phyloP scores from a whole-genome alignment of 2,329 filamentous ascomycete species.

The Colletotrichum navitas region DNA sequence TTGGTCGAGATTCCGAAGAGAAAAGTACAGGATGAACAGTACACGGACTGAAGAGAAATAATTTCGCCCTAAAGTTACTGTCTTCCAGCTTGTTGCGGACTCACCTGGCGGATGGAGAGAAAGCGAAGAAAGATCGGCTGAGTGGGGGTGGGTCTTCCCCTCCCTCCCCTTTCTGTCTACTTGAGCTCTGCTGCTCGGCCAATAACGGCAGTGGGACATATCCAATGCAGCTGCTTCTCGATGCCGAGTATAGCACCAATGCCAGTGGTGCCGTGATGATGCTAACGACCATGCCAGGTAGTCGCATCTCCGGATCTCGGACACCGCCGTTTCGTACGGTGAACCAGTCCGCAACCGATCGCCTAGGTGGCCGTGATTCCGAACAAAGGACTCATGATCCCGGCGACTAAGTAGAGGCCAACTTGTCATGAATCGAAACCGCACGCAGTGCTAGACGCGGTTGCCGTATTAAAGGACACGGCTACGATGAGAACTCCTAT shows the following conservation, averaged over 20 bases:
- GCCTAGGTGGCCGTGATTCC: constrained; percentile 61
- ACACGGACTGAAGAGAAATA: not conserved
- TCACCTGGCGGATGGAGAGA: not conserved
- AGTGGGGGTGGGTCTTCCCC: constrained; percentile 30
- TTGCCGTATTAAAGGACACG: constrained; percentile 64
- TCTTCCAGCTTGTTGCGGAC: not conserved
- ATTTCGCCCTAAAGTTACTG: not conserved
- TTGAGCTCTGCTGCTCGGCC: not conserved
- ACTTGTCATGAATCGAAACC: constrained; percentile 59
- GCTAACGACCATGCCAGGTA: constrained; percentile 65
- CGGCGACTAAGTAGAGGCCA: constrained; percentile 65
- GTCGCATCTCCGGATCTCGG: constrained; percentile 71
- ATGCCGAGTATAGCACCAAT: constrained; percentile 62
- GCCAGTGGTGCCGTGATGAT: constrained; percentile 62
- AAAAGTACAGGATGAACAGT: not conserved
- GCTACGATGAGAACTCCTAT: constrained; percentile 69
- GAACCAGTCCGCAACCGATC: constrained; percentile 62
- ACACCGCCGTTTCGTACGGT: constrained; percentile 67
- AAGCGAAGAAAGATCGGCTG: constrained; percentile 21
- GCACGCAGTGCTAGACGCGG: constrained; percentile 58
- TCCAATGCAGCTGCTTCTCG: constrained; percentile 63
- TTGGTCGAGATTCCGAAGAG: not conserved
- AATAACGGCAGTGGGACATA: constrained; percentile 51
- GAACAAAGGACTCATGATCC: constrained; percentile 60
- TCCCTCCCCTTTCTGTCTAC: not conserved